Evolutionary conservation across 2,329 filamentous ascomycete genomes (phyloP).

Genomic region (Zymoseptoria ardabiliae): DNA sequence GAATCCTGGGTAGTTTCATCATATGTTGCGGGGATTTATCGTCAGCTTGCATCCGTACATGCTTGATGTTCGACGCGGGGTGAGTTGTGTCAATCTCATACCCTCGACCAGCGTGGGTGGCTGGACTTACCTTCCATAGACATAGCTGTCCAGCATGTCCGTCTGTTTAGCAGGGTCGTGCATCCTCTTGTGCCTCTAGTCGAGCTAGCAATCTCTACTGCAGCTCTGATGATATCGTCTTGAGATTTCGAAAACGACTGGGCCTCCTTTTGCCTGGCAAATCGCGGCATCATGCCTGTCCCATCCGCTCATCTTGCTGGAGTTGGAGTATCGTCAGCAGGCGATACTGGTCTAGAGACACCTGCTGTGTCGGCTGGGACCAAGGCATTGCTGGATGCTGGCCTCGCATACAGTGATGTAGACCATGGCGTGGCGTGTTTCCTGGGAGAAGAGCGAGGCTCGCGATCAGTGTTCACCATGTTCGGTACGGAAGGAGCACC

Average conservation of each 20-base stretch:
- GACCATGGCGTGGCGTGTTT: conserved; percentile 17
- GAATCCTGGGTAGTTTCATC: neutral
- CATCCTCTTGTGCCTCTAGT: neutral
- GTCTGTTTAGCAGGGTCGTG: neutral
- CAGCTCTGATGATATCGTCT: neutral
- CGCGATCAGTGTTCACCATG: conserved; percentile 12
- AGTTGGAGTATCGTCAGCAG: conserved; percentile 8
- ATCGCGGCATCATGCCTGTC: conserved; percentile 9
- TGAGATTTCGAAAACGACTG: neutral
- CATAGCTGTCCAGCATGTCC: neutral
- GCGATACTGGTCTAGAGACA: conserved; percentile 1
- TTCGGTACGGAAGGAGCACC: conserved; percentile 19
- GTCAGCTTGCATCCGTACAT: neutral
- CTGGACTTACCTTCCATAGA: neutral
- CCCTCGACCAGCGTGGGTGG: neutral
- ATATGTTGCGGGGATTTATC: neutral
- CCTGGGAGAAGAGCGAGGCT: conserved; percentile 11
- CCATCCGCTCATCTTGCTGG: conserved; percentile 21
- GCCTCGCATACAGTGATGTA: conserved; percentile 21
- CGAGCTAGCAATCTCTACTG: neutral
- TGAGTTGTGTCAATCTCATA: neutral
- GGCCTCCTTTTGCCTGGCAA: neutral
- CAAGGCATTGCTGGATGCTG: conserved; percentile 23
- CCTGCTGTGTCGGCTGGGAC: conserved; percentile 16
- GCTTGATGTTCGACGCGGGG: too few relatives aligned